These are phyloP conservation scores for Astrocystis sublimbata DNA, from an alignment of 495 filamentous ascomycete genomes.

Conservation along the genomic window DNA sequence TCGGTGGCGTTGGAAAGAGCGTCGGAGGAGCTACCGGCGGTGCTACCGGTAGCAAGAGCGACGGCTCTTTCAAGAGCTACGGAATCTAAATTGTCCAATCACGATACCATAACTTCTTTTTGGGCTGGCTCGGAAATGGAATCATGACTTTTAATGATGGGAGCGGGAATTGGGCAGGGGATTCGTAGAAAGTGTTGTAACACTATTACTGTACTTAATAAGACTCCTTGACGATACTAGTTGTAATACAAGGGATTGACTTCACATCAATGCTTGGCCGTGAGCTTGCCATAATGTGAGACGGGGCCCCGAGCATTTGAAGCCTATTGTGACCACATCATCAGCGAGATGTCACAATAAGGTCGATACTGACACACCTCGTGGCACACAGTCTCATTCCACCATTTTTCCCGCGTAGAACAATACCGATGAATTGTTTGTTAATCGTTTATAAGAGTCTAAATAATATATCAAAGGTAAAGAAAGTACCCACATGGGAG, in stretches of 20 bases:
- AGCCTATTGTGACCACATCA: too few species aligned
- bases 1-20: conserved; percentile 22
- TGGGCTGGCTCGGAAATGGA: background rate
- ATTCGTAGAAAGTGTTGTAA: background rate
- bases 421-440: too few species aligned
- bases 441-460: too few species aligned
- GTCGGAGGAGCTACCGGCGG: conserved; percentile 25
- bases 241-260: background rate
- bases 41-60: conserved; percentile 17
- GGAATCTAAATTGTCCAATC: conserved; percentile 24
- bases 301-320: too few species aligned
- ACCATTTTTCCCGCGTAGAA: too few species aligned
- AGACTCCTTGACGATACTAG: background rate
- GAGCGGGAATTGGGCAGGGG: background rate
- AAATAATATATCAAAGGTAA: too few species aligned
- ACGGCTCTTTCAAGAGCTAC: conserved; percentile 29
- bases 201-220: background rate
- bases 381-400: too few species aligned
- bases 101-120: background rate
- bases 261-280: too few species aligned
- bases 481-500: too few species aligned
- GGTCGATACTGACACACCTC: too few species aligned
- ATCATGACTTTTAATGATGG: conserved; percentile 2
- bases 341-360: too few species aligned
- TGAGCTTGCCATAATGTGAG: too few species aligned